Conservation (phyloP, 116 monocot species). For the Trichopus zeylanicus region DNA sequence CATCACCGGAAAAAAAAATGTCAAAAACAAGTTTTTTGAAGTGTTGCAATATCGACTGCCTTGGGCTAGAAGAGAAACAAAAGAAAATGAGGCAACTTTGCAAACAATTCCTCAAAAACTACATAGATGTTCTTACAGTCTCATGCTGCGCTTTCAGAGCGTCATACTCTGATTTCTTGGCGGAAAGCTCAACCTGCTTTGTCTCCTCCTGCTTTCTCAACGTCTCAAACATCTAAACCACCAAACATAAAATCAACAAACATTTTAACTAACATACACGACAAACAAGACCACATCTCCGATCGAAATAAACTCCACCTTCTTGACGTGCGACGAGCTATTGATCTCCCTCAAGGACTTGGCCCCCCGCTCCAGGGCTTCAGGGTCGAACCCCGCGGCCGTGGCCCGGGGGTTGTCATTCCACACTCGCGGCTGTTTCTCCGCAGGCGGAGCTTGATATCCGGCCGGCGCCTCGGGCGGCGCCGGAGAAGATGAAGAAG, state of each 20-base stretch:
- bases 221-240: conserved; percentile 78
- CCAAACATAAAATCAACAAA: neutral
- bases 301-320: conserved; percentile 25
- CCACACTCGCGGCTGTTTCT: conserved; percentile 21
- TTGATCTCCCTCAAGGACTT: conserved; percentile 61
- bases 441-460: neutral
- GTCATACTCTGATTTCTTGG: conserved; percentile 62
- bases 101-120: neutral
- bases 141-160: conserved; percentile 67
- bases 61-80: no score
- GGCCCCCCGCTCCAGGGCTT: conserved; percentile 76
- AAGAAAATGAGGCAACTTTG: neutral
- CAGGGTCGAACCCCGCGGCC: conserved; percentile 76
- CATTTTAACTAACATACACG: neutral
- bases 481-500: conserved; percentile 1
- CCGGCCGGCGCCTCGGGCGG: conserved; percentile 3
- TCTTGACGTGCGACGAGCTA: conserved; percentile 51
- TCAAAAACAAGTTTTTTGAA: no score
- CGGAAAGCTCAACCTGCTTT: conserved; percentile 31
- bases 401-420: conserved; percentile 56
- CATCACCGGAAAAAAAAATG: no score
- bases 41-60: no score
- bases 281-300: neutral
- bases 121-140: conserved; percentile 43
- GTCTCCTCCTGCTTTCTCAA: conserved; percentile 79